Evolutionary conservation across 164 flowering plant genomes (phyloP).

Genomic region (Stephania cephalantha): DNA sequence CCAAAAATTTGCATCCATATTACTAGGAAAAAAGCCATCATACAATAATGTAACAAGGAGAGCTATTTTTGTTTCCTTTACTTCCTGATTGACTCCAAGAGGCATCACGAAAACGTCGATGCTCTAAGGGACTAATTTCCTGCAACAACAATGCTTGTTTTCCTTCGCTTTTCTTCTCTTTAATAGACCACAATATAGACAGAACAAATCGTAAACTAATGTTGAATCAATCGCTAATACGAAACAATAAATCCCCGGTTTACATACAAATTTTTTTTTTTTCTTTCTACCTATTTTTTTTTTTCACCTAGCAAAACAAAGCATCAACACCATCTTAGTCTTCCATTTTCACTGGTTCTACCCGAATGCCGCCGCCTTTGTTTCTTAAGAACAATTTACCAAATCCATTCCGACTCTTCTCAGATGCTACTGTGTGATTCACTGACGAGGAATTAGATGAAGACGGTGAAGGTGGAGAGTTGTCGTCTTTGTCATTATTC

Average conservation of each 20-base stretch:
- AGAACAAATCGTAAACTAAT: too few relatives aligned
- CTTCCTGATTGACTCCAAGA: too few relatives aligned
- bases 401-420: slow-evolving; percentile 54
- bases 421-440: slow-evolving; percentile 25
- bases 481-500: slow-evolving; percentile 23
- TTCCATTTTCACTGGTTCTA: slow-evolving; percentile 14
- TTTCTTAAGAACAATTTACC: slow-evolving; percentile 52
- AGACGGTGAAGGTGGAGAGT: slow-evolving; percentile 39
- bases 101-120: too few relatives aligned
- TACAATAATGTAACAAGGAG: too few relatives aligned
- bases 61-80: too few relatives aligned
- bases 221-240: neutral
- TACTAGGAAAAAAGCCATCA: neutral
- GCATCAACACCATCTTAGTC: neutral
- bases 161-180: neutral
- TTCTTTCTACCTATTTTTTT: neutral
- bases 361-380: slow-evolving; percentile 34
- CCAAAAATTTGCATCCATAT: neutral
- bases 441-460: slow-evolving; percentile 35
- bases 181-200: neutral
- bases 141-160: too few relatives aligned
- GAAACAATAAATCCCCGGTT: neutral
- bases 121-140: too few relatives aligned
- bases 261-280: neutral
- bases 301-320: neutral